These are phyloP conservation scores for Cryptosporidium felis DNA, from an alignment of 169 alveolate genomes.

Conservation along the genomic window DNA sequence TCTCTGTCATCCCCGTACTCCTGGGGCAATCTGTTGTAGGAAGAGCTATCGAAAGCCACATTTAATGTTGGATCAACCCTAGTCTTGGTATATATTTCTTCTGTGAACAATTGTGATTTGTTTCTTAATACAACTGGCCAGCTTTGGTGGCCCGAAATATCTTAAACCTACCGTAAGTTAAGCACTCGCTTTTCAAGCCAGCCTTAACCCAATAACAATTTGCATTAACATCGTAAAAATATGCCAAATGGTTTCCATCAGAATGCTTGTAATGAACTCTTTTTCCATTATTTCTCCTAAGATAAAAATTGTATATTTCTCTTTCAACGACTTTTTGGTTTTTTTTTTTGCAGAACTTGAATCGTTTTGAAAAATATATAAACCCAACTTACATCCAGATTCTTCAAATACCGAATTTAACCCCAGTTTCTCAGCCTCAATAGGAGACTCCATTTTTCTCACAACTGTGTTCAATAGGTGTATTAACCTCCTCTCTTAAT, in stretches of 20 bases:
- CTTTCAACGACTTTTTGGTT: conserved; percentile 1
- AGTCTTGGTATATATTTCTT: conserved; percentile 34
- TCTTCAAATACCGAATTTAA: neutral
- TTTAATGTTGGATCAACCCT: conserved; percentile 39
- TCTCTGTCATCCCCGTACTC: conserved; percentile 44
- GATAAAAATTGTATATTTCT: neutral
- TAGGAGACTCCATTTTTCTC: conserved; percentile 24
- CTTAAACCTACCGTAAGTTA: conserved; percentile 40
- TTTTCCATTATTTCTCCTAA: conserved; percentile 17
- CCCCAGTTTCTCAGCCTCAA: conserved; percentile 25
- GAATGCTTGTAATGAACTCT: conserved; percentile 44
- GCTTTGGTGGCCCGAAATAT: neutral
- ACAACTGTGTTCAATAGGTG: neutral
- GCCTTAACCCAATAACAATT: conserved; percentile 59
- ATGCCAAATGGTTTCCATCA: conserved; percentile 22
- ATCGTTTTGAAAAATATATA: neutral
- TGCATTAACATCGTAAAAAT: conserved; percentile 53
- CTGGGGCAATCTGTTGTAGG: conserved; percentile 20
- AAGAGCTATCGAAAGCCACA: conserved; percentile 54
- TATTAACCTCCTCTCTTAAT: neutral
- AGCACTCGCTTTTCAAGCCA: neutral
- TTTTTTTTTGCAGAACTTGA: neutral
- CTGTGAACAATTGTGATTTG: neutral
- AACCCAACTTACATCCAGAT: conserved; percentile 20
- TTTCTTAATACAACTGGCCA: neutral